These are phyloP conservation scores for Garcileccinum viscosum DNA, from an alignment of 1,284 basidiomycete genomes.

Conservation along the genomic window DNA sequence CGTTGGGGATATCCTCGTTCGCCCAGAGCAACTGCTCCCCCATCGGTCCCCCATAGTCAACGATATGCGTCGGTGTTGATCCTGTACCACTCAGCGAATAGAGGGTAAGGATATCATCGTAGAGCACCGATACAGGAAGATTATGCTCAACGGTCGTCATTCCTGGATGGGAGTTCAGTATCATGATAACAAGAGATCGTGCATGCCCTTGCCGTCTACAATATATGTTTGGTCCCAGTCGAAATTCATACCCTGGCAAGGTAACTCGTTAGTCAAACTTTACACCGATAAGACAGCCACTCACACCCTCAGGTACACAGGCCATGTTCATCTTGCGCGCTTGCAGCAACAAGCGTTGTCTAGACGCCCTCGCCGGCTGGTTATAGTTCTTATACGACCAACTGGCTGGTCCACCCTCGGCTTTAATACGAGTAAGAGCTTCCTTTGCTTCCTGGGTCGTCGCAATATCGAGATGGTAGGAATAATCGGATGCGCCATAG, in stretches of 20 bases:
- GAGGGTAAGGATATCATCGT: constrained; percentile 70
- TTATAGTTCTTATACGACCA: constrained; percentile 83
- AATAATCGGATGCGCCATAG: constrained; percentile 62
- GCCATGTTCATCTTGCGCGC: constrained; percentile 70
- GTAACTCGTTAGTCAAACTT: constrained; percentile 5
- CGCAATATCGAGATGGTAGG: constrained; percentile 67
- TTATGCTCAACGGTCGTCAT: constrained; percentile 82
- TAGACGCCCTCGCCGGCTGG: constrained; percentile 68
- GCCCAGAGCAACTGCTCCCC: constrained; percentile 77
- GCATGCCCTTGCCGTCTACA: constrained; percentile 58
- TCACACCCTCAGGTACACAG: constrained; percentile 72
- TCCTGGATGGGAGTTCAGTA: constrained; percentile 46
- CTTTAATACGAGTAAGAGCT: constrained; percentile 70
- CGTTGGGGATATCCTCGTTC: constrained; percentile 63
- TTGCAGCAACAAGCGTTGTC: constrained; percentile 67
- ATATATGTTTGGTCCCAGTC: constrained; percentile 82
- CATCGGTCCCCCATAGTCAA: constrained; percentile 71
- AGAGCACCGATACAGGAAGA: constrained; percentile 66
- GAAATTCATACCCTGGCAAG: constrained; percentile 65
- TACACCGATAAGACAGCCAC: constrained; percentile 6
- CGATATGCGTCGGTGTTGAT: constrained; percentile 73
- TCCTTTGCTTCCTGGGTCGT: constrained; percentile 66
- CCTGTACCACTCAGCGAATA: constrained; percentile 73
- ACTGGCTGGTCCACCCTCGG: constrained; percentile 68
- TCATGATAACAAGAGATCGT: neutral